These are phyloP conservation scores for Alectoria sarmentosa DNA, from an alignment of 495 filamentous ascomycete genomes.

Conservation along the genomic window DNA sequence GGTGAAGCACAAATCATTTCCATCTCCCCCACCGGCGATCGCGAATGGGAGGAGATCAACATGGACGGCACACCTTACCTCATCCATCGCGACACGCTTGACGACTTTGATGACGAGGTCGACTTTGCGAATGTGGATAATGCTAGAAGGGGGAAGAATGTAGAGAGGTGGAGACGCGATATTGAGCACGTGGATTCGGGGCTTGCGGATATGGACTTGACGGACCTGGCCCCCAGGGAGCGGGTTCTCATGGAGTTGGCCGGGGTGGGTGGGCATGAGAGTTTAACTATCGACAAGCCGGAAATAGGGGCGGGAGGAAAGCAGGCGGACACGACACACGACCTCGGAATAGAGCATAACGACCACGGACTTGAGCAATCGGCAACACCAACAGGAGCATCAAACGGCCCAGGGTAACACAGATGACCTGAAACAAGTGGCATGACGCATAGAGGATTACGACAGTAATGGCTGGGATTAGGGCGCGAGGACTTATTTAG, in stretches of 20 bases:
- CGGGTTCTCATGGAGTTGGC: neutral
- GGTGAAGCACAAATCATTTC: slow-evolving; percentile 20
- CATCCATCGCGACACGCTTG: slow-evolving; percentile 19
- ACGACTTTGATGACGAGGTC: slow-evolving; percentile 13
- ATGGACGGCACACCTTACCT: slow-evolving; percentile 22
- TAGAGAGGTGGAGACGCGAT: slow-evolving; percentile 15
- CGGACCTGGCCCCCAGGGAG: neutral
- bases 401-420: slow-evolving; percentile 12
- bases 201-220: slow-evolving; percentile 24
- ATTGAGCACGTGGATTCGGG: slow-evolving; percentile 25
- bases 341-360: slow-evolving; percentile 3
- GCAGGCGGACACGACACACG: neutral
- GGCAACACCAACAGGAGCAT: neutral
- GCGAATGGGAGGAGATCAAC: slow-evolving; percentile 22
- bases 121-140: slow-evolving; percentile 9
- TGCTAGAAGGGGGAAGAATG: slow-evolving; percentile 7
- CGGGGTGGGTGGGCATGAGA: slow-evolving; percentile 17
- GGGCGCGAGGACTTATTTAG: neutral
- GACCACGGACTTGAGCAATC: slow-evolving; percentile 4
- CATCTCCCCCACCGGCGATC: slow-evolving; percentile 21
- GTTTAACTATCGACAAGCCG: slow-evolving; percentile 1
- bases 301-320: neutral
- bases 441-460: slow-evolving; percentile 1
- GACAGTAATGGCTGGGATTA: slow-evolving; percentile 10
- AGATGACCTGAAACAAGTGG: slow-evolving; percentile 5